A percentile compares a stretch with the other conserved stretches of the same genome.
Conservation (phyloP, 305 asterid species). For the Fraxinus floribunda region DNA sequence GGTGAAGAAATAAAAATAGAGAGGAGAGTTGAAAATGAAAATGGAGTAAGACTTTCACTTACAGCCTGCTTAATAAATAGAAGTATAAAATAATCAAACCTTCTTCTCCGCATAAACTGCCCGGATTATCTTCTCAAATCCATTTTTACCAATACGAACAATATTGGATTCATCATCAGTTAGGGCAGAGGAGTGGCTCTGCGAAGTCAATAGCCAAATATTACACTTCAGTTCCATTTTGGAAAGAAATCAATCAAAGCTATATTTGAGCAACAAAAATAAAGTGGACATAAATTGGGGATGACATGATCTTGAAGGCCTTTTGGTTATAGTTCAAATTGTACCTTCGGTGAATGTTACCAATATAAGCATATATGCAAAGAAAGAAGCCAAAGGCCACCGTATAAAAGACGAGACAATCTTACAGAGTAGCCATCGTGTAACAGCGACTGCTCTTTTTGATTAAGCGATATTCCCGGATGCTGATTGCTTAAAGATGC, state of each 20-base stretch:
- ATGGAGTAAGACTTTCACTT: slow-evolving; percentile 6
- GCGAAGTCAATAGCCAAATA: slow-evolving; percentile 26
- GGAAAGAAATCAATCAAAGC: slow-evolving; percentile 18
- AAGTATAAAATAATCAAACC: slow-evolving; percentile 36
- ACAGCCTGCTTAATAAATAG: slow-evolving; percentile 8
- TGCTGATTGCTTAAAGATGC: slow-evolving; percentile 49
- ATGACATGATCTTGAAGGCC: background rate
- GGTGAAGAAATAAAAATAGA: slow-evolving; percentile 14
- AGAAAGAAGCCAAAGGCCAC: slow-evolving; percentile 9
- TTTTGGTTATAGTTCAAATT: background rate
- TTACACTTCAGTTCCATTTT: slow-evolving; percentile 4
- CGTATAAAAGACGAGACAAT: slow-evolving; percentile 16
- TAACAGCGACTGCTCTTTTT: slow-evolving; percentile 45
- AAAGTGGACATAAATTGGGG: background rate
- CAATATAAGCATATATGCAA: background rate
- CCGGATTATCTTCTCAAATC: slow-evolving; percentile 71
- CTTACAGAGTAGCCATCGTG: slow-evolving; percentile 95
- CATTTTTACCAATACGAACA: slow-evolving; percentile 51
- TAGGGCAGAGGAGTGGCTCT: slow-evolving; percentile 89
- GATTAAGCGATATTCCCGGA: slow-evolving; percentile 61
- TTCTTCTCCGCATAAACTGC: slow-evolving; percentile 71
- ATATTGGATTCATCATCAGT: slow-evolving; percentile 87
- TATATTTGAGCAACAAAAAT: slow-evolving; percentile 7
- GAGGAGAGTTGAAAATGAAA: slow-evolving; percentile 11
- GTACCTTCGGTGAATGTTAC: background rate